These are phyloP conservation scores for Colletotrichum aenigma DNA, from an alignment of 2,329 filamentous ascomycete genomes.

Conservation along the genomic window DNA sequence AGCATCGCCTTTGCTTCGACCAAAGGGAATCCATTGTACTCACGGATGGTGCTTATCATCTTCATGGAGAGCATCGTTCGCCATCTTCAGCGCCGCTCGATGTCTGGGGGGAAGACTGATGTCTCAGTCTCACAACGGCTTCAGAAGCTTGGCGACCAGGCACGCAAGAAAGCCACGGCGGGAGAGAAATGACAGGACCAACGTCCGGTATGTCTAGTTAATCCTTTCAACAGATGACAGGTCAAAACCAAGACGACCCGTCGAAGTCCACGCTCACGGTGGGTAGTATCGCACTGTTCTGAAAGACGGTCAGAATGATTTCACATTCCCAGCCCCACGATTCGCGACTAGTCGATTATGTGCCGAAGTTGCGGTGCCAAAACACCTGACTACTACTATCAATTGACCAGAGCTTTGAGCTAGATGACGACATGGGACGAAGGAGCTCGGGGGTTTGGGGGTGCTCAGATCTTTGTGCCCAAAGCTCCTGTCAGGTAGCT, in stretches of 20 bases:
- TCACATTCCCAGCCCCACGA: neutral
- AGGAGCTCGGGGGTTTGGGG: neutral
- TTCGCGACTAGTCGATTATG: neutral
- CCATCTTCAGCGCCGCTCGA: neutral
- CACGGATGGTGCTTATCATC: slow-evolving; percentile 10
- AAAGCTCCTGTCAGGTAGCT: neutral
- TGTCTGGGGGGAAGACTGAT: neutral
- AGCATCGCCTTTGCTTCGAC: neutral
- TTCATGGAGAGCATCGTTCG: neutral
- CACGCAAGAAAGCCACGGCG: too few species aligned
- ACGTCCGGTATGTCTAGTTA: neutral
- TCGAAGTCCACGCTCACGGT: neutral
- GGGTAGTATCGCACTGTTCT: neutral
- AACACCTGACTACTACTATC: neutral
- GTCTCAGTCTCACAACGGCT: neutral
- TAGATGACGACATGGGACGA: slow-evolving; percentile 11
- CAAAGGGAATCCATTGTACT: neutral
- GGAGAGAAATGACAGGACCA: neutral
- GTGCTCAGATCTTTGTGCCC: neutral
- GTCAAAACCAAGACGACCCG: neutral
- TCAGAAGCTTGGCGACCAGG: neutral
- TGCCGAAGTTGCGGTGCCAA: neutral
- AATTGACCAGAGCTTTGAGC: neutral
- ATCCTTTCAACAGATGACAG: neutral
- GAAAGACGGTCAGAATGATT: neutral